Conservation (phyloP, 495 filamentous ascomycete genomes). For the Trichocladium antarcticum region DNA sequence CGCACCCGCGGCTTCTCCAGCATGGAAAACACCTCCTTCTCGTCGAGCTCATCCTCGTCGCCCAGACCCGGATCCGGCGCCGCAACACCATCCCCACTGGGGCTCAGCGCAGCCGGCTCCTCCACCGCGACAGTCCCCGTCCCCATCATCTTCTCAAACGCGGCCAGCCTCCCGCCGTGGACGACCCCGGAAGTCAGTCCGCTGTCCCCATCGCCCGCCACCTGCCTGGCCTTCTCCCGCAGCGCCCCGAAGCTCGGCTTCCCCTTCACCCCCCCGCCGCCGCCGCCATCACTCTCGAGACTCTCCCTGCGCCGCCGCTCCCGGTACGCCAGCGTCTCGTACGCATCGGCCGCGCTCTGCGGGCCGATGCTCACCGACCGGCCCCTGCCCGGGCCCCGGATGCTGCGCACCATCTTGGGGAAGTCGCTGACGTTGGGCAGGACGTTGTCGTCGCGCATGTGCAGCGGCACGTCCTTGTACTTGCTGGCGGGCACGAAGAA, state of each 20-base stretch:
- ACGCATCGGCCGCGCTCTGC: constrained; percentile 90
- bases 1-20: constrained; percentile 79
- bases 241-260: constrained; percentile 19
- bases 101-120: constrained; percentile 14
- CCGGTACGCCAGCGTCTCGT: constrained; percentile 88
- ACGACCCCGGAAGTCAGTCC: constrained; percentile 24
- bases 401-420: constrained; percentile 61
- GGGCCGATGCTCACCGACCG: constrained; percentile 86
- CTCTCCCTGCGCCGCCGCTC: constrained; percentile 73
- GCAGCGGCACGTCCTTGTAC: constrained; percentile 72
- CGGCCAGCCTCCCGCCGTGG: constrained; percentile 34
- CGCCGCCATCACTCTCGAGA: constrained; percentile 26
- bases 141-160: constrained; percentile 64
- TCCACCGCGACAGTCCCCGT: constrained; percentile 32
- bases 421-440: constrained; percentile 77
- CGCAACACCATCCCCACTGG: too few relatives aligned
- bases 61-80: constrained; percentile 24
- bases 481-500: constrained; percentile 87
- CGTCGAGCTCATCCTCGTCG: constrained; percentile 43
- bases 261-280: constrained; percentile 10
- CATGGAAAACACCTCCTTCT: constrained; percentile 73
- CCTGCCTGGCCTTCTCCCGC: constrained; percentile 14
- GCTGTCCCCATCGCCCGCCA: constrained; percentile 9
- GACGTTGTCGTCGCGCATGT: constrained; percentile 72
- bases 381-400: constrained; percentile 63